These are phyloP conservation scores for Adansonia rubrostipa DNA, from an alignment of 441 rosid genomes.

Conservation along the genomic window DNA sequence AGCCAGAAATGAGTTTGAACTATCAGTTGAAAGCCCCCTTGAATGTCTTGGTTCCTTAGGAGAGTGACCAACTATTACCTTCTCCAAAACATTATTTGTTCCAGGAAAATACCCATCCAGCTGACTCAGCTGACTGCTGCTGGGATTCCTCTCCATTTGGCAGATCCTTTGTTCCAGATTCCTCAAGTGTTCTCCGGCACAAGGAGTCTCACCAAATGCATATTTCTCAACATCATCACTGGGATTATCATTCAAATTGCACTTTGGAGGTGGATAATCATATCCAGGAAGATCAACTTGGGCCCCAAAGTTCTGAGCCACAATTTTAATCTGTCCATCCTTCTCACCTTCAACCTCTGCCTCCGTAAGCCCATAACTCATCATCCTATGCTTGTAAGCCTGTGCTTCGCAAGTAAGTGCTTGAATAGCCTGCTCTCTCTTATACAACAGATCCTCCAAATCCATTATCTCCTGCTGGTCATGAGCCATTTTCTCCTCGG, in stretches of 20 bases:
- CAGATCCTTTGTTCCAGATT: conserved; percentile 71
- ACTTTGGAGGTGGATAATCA: conserved; percentile 82
- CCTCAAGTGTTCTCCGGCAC: conserved; percentile 52
- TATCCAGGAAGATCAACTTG: conserved; percentile 52
- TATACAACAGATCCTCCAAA: conserved; percentile 81
- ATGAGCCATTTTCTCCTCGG: conserved; percentile 93
- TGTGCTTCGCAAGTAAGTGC: conserved; percentile 7
- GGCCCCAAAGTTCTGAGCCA: conserved; percentile 46
- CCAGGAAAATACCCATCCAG: conserved; percentile 52
- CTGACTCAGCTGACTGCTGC: conserved; percentile 49
- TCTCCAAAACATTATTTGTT: conserved; percentile 35
- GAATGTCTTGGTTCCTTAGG: conserved; percentile 14
- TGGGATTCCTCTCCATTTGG: conserved; percentile 81
- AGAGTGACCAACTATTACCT: conserved; percentile 13
- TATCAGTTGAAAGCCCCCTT: conserved; percentile 42
- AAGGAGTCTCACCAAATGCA: conserved; percentile 66
- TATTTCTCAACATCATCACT: conserved; percentile 15
- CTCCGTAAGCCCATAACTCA: conserved; percentile 8
- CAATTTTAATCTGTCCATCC: conserved; percentile 42
- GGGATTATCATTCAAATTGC: conserved; percentile 36
- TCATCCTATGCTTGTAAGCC: conserved; percentile 14
- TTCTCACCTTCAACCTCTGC: conserved; percentile 53
- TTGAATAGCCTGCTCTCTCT: conserved; percentile 54
- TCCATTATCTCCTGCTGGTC: conserved; percentile 77
- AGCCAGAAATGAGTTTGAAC: conserved; percentile 51